Percentiles rank a stretch among this genome's conserved stretches.
Evolutionary conservation across 164 flowering plant genomes (phyloP).

Genomic region (Liquidambar formosana): DNA sequence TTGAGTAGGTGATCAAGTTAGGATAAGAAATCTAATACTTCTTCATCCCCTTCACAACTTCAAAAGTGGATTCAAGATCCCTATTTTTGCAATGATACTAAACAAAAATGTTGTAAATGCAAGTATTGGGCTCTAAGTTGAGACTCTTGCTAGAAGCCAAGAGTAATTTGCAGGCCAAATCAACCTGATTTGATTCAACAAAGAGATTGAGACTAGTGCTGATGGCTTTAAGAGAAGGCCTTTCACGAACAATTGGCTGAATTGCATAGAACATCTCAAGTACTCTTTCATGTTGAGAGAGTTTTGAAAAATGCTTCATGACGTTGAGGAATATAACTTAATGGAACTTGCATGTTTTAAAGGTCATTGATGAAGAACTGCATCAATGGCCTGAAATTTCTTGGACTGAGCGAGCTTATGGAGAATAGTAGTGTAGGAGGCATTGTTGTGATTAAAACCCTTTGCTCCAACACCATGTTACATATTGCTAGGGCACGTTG

Average conservation of each 20-base stretch:
- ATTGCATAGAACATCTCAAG: constrained; percentile 68
- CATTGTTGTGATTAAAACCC: constrained; percentile 76
- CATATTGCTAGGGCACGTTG: constrained; percentile 76
- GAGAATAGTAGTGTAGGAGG: constrained; percentile 66
- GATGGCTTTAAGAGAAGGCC: no score
- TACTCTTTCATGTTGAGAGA: constrained; percentile 53
- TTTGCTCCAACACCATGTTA: constrained; percentile 63
- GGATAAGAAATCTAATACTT: no score
- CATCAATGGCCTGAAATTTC: constrained; percentile 74
- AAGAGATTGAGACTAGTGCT: constrained; percentile 88
- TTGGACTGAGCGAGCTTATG: constrained; percentile 66
- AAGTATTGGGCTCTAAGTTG: constrained; percentile 66
- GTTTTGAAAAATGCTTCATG: constrained; percentile 73
- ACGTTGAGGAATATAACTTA: constrained; percentile 77
- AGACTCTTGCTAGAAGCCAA: constrained; percentile 34
- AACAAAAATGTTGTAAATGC: constrained; percentile 84
- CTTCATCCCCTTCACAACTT: no score
- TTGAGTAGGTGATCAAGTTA: no score
- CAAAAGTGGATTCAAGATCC: no score
- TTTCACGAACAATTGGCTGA: constrained; percentile 55
- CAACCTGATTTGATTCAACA: constrained; percentile 59
- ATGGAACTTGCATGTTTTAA: constrained; percentile 82
- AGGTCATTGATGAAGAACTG: constrained; percentile 69
- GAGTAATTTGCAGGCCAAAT: no score
- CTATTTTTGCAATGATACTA: no score